Base-by-base conservation (phyloP, 352 stramenopile species). In the Phytophthora pisi region DNA sequence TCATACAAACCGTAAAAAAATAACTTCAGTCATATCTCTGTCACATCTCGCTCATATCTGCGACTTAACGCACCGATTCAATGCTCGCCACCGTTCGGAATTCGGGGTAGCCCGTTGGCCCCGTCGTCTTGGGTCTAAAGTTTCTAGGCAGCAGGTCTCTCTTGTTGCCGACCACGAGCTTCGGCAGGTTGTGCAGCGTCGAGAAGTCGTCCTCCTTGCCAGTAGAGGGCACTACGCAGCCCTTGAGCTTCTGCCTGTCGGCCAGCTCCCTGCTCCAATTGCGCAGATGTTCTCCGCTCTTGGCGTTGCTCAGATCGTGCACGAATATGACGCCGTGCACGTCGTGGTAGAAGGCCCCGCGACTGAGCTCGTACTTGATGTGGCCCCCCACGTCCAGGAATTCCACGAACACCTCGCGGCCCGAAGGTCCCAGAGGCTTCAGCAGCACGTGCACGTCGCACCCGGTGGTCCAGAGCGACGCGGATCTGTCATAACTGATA, bases 311-410 rank as follows among this genome's bases (percentile, higher is more conserved):
- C 26, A 93, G 64, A 43, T 96, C 89, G 60, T 96, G 81, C 28
- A 94, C 78, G 13, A 96, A 84, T n/a, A 96, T 68, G 30, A 96
- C 68, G 7, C 87, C 88, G 36, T 96, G 87, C 2, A 95, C 74
- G 56, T 94, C 74, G 54, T 92, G 70, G 74, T 95, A 96, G 64
- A 95, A 96, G 46, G 91, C 86, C 5, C 67, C 58, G 15, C 89
- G 83, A 61, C 86, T 95, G 65, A 91, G 74, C 55, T 93, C 85
- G 75, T 95, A 93, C 58, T 90, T 84, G 31, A 81, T 78, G 65
- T 96, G 86, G 10, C 89, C 86, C 23, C 89, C 87, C 15, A 96
- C 85, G 51, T 96, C 89, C 18, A 95, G 66, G 45, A 96, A 95
- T 73, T 96, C 89, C 13, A 96, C 72, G 49, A 89, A 92, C 60